Evolutionary conservation across 306 rosid genomes (phyloP).

Genomic region (Crotalaria pallida): DNA sequence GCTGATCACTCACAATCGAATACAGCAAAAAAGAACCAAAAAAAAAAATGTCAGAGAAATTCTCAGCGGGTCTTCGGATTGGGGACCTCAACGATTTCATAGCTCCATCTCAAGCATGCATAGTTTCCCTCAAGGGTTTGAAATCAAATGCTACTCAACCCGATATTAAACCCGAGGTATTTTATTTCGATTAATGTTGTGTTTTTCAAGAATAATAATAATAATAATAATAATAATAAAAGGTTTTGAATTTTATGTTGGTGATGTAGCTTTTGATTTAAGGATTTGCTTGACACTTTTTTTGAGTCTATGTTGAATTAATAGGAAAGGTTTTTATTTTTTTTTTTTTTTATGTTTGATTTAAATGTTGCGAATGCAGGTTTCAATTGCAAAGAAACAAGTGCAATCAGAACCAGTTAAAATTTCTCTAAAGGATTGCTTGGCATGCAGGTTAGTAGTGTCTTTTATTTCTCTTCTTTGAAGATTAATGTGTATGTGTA

Average conservation of each 20-base stretch:
- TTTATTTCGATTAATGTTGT: too few species aligned
- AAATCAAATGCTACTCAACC: constrained; percentile 43
- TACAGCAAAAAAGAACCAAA: too few species aligned
- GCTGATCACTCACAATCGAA: neutral
- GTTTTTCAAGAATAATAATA: neutral
- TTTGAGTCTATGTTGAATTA: neutral
- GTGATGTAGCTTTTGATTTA: neutral
- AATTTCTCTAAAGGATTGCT: constrained; percentile 91
- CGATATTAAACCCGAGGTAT: constrained; percentile 57
- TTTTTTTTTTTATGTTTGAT: neutral
- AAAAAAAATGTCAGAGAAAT: constrained; percentile 72
- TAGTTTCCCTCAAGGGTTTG: constrained; percentile 82
- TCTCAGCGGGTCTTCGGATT: constrained; percentile 83
- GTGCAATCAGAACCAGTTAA: constrained; percentile 76
- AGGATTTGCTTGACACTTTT: too few species aligned
- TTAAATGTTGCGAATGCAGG: constrained; percentile 35
- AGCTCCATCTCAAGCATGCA: constrained; percentile 88
- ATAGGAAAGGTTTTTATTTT: neutral
- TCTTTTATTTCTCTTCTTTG: neutral
- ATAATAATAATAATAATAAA: too few species aligned
- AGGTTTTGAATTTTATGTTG: neutral
- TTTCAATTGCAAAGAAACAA: constrained; percentile 46
- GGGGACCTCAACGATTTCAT: constrained; percentile 90
- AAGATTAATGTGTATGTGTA: neutral
- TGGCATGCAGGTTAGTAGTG: constrained; percentile 82